Conservation (phyloP, 202 grass and related monocot species). For the Panicum virgatum region DNA sequence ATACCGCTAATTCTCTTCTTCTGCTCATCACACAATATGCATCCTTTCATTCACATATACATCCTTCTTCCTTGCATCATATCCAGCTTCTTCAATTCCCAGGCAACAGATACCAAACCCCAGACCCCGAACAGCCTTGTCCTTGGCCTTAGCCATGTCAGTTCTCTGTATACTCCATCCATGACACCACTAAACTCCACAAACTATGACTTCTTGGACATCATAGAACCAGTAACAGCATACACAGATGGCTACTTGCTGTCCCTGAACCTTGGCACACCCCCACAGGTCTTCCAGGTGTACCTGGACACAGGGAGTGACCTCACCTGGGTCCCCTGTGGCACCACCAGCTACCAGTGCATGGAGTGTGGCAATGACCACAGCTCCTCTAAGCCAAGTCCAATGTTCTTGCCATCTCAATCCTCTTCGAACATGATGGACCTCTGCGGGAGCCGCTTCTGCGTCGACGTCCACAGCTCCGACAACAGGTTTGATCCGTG, state of each 20-base stretch:
- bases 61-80: slow-evolving; percentile 19
- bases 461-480: slow-evolving; percentile 50
- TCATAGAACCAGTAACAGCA: slow-evolving; percentile 51
- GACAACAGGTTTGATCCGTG: slow-evolving; percentile 52
- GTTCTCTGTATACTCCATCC: slow-evolving; percentile 34
- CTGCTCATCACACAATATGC: slow-evolving; percentile 26
- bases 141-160: slow-evolving; percentile 48
- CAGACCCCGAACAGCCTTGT: slow-evolving; percentile 30
- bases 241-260: slow-evolving; percentile 50
- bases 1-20: not conserved
- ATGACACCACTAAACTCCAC: slow-evolving; percentile 33
- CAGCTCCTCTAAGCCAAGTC: slow-evolving; percentile 2
- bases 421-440: slow-evolving; percentile 32
- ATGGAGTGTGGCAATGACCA: slow-evolving; percentile 35
- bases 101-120: slow-evolving; percentile 19
- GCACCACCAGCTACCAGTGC: slow-evolving; percentile 45
- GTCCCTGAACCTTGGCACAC: slow-evolving; percentile 54
- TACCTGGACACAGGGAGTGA: slow-evolving; percentile 62
- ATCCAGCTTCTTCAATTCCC: not conserved
- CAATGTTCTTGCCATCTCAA: slow-evolving; percentile 29
- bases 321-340: slow-evolving; percentile 61
- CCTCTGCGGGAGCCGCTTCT: slow-evolving; percentile 38
- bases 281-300: slow-evolving; percentile 49
- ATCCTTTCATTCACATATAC: slow-evolving; percentile 15
- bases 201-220: slow-evolving; percentile 33